Evolutionary conservation across 345 rosid genomes (phyloP).

Genomic region (Geranium rotundifolium): DNA sequence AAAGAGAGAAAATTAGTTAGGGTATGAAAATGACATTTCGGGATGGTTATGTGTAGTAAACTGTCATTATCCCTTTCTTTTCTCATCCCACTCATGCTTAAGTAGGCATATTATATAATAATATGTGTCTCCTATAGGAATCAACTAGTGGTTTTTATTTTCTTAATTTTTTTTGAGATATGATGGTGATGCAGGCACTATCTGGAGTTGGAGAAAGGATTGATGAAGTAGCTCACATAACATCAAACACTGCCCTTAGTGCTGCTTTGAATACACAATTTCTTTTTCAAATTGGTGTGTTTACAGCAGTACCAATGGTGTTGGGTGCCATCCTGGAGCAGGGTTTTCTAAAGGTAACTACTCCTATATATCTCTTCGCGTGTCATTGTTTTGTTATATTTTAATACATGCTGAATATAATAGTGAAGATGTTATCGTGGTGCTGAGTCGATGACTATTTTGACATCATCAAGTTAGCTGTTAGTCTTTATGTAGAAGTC

Average conservation of each 20-base stretch:
- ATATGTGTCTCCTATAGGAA: neutral
- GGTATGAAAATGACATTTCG: neutral
- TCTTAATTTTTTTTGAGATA: neutral
- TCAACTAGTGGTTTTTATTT: neutral
- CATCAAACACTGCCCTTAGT: conserved; percentile 53
- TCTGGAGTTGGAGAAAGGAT: conserved; percentile 86
- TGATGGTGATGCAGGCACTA: conserved; percentile 51
- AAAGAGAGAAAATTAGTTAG: too few relatives aligned
- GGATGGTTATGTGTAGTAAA: too few relatives aligned
- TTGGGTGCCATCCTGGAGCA: conserved; percentile 63
- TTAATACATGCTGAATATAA: neutral
- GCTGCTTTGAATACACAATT: conserved; percentile 91
- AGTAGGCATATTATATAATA: too few relatives aligned
- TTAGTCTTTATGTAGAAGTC: too few relatives aligned
- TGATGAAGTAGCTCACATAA: conserved; percentile 41
- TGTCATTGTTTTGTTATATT: too few relatives aligned
- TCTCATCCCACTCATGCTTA: neutral
- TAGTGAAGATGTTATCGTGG: too few relatives aligned
- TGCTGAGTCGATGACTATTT: too few relatives aligned
- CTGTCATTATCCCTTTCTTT: neutral
- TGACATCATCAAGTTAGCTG: too few relatives aligned
- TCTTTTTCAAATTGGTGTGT: conserved; percentile 89
- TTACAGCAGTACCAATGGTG: conserved; percentile 94
- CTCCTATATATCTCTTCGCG: conserved; percentile 1
- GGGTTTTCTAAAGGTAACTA: conserved; percentile 50